Evolutionary conservation across 2,329 filamentous ascomycete species (phyloP), one percentile per base, ranked within the genome.

Genomic region (Talaromyces albobiverticillius): DNA sequence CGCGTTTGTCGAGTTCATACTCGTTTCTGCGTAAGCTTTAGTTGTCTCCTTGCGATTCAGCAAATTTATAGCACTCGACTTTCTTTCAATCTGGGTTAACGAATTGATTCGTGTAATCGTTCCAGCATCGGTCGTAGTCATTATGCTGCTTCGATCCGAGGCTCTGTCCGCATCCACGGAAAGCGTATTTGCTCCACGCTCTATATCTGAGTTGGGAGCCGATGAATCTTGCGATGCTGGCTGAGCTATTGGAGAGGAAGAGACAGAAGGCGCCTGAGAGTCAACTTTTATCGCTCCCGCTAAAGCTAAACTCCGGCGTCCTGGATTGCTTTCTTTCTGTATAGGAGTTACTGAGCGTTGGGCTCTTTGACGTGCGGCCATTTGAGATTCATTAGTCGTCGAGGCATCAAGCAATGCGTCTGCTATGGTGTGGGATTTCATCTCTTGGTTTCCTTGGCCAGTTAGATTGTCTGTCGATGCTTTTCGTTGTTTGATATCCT

Each of bases 391-490:
- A 58, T 94, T 90, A 0, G 88, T 91, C 74, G 90, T 92, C 1
- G 91, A 95, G 6, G 94, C 94, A 70, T 97, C 94, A 26, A 95
- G 78, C 14, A 97, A 77, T 5, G 94, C 94, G 71, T 97, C 93
- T 3, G 89, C 85, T 60, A 97, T 94, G 0, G 91, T 95, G 61
- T 90, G 88, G 4, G 84, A 82, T 9, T 61, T 71, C 72, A 76
- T 55, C 67, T 77, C 54, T 55, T 68, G 58, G 36, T 52, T 68
- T 62, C 26, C 65, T 61, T 51, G 69, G 61, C 55, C 69, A 53
- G 64, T 62, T 52, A 57, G 42, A 48, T 62, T 64, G 32, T 60
- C 57, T n/a, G 62, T 29, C 34, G 67, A 61, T 42, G 56, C 60
- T 60, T 59, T 61, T 51, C 64, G 64, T 36, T 67, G 61, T 20